These are phyloP conservation scores for Penicillium salamii DNA, from an alignment of 495 filamentous ascomycete genomes.

Conservation along the genomic window DNA sequence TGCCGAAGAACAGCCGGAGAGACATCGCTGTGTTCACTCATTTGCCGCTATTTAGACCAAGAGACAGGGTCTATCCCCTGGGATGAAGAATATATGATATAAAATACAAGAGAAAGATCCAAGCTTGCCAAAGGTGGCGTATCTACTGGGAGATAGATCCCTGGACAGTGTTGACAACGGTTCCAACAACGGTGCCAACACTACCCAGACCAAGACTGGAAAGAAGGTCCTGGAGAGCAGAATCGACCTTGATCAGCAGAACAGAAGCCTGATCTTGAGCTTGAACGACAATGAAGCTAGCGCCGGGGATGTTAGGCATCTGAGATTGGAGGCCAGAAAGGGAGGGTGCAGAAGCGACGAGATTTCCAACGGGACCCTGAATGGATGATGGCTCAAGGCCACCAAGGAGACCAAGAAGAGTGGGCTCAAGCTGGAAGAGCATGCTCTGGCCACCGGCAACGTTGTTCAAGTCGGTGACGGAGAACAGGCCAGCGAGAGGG, in stretches of 20 bases:
- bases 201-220: constrained; percentile 19
- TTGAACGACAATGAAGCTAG: constrained; percentile 21
- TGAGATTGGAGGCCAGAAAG: constrained; percentile 11
- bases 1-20: too few relatives aligned
- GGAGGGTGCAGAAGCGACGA: constrained; percentile 12
- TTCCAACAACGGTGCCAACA: constrained; percentile 15
- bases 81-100: constrained; percentile 12
- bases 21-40: too few relatives aligned
- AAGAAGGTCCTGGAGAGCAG: constrained; percentile 16
- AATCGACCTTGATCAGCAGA: constrained; percentile 22
- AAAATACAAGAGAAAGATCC: constrained; percentile 19
- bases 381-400: constrained; percentile 15
- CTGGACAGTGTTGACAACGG: constrained; percentile 10
- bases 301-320: constrained; percentile 6
- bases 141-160: constrained; percentile 7
- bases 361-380: constrained; percentile 16
- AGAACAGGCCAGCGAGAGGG: constrained; percentile 10
- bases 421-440: constrained; percentile 13
- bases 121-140: constrained; percentile 13
- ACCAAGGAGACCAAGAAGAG: constrained; percentile 11
- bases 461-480: constrained; percentile 14
- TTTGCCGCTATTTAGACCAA: too few relatives aligned
- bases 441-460: constrained; percentile 9
- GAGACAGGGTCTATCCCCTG: too few relatives aligned
- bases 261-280: constrained; percentile 15